Base-by-base conservation (phyloP, 2,329 filamentous ascomycete species). In the Epichloe sylvatica region DNA sequence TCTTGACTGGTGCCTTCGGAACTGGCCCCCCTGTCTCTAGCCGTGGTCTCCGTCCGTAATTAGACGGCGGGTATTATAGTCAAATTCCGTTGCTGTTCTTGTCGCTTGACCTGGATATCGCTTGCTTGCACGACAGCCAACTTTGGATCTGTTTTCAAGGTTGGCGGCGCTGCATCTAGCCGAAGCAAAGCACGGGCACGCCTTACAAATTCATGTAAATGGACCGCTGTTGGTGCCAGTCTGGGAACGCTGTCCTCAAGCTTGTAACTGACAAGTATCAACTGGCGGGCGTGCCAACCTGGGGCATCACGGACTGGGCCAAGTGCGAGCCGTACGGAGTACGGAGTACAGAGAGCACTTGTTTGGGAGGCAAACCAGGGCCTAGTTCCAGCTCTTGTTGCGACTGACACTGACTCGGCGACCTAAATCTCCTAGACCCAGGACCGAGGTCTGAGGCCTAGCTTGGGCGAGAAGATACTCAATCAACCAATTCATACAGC, bases 81-180 rank as follows among this genome's bases (percentile, higher is more conserved):
- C 37, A n/a, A 6, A 38, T 15, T 2, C 2, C 7, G 17, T n/a
- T 19, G 37, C n/a, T 17, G 37, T 17, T 7, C 37, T 19, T 19
- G 37, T 38, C 37, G 15, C 17, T 12, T 15, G 39, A 9, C 39
- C 5, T 23, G 6, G 19, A 30, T 30, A 30, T 30, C 25, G 8
- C 25, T 30, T 30, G 9, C 25, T 30, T 30, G 9, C 30, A 30
- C 30, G 30, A 30, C 30, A 30, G 30, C 9, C 30, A 30, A 30
- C 30, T 44, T 15, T 19, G 30, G n/a, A 15, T 19, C 25, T 11
- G 4, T 30, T 4, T 25, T 34, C 8, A 23, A 30, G 33, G 15
- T 13, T 17, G 33, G 36, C 39, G 13, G 13, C 33, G 35, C 45
- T 48, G 49, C 49, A 47, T 17, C 45, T 51, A 40, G 45, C 49